A percentile compares a stretch with the other conserved stretches of the same genome.
Conservation (phyloP, 2,329 filamentous ascomycete species). For the Westerdykella ornata region DNA sequence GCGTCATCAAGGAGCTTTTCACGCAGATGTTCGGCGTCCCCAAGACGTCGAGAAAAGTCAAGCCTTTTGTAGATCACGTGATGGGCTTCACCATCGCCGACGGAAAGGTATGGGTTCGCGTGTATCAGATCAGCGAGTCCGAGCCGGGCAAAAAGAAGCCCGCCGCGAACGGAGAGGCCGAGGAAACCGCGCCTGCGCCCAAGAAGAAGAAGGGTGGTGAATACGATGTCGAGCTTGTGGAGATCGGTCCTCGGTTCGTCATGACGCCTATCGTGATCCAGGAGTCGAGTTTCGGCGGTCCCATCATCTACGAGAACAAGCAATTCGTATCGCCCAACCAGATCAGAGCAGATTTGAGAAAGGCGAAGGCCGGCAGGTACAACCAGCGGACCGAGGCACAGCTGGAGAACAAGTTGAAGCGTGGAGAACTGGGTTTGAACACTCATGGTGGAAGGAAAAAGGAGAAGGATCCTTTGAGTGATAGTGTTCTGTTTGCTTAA, state of each 20-base stretch:
- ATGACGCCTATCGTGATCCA: slow-evolving; percentile 91
- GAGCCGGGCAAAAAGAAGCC: slow-evolving; percentile 51
- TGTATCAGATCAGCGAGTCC: slow-evolving; percentile 86
- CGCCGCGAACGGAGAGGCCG: slow-evolving; percentile 38
- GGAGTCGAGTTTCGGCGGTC: slow-evolving; percentile 89
- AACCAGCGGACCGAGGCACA: slow-evolving; percentile 67
- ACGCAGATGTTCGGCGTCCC: slow-evolving; percentile 89
- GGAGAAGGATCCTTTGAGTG: slow-evolving; percentile 66
- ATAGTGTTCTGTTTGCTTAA: slow-evolving; percentile 67
- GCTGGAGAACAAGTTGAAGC: slow-evolving; percentile 66
- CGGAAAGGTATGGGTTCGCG: slow-evolving; percentile 91
- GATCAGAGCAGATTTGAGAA: slow-evolving; percentile 72
- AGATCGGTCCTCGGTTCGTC: slow-evolving; percentile 90
- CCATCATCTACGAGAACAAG: slow-evolving; percentile 97
- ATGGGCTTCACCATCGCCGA: slow-evolving; percentile 88
- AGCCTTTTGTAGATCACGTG: slow-evolving; percentile 93
- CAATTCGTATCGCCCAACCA: slow-evolving; percentile 96
- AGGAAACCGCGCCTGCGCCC: slow-evolving; percentile 23
- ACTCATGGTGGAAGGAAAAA: slow-evolving; percentile 57
- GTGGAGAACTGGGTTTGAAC: slow-evolving; percentile 67
- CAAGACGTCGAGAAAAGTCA: slow-evolving; percentile 77
- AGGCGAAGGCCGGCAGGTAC: slow-evolving; percentile 70
- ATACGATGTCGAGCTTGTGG: slow-evolving; percentile 75
- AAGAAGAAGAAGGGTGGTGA: slow-evolving; percentile 49
- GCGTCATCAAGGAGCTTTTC: slow-evolving; percentile 82